Percentiles rank a stretch among this genome's conserved stretches.
These are phyloP conservation scores for Tillandsia fasciculata DNA, from an alignment of 176 grass and related monocot species.

Conservation along the genomic window DNA sequence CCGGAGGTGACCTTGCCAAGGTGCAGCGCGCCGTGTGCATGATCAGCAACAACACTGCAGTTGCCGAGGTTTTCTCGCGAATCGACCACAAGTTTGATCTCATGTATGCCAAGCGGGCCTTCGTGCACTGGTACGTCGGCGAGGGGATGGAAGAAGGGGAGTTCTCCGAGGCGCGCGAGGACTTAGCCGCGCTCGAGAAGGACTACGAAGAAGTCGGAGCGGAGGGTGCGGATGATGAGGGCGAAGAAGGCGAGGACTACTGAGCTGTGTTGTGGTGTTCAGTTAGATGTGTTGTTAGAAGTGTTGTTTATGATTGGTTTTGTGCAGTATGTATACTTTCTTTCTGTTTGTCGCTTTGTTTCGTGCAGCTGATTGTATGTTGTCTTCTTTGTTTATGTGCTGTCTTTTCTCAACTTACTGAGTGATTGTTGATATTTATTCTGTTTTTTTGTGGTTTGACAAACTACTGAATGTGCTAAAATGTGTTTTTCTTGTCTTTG, in stretches of 20 bases:
- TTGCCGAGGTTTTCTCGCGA: conserved; percentile 7
- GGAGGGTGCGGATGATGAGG: conserved; percentile 7
- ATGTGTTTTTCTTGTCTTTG: too few species aligned
- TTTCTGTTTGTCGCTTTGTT: too few species aligned
- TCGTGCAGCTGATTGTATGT: too few species aligned
- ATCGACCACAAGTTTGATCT: conserved; percentile 10
- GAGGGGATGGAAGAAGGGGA: conserved; percentile 13
- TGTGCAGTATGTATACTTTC: too few species aligned
- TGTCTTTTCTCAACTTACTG: too few species aligned
- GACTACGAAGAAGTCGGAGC: conserved; percentile 12
- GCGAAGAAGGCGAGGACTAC: not conserved
- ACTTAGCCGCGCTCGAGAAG: conserved; percentile 9
- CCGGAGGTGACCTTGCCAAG: conserved; percentile 6
- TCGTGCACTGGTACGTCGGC: conserved; percentile 10
- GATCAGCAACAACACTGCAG: conserved; percentile 12
- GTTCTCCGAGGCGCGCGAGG: conserved; percentile 5
- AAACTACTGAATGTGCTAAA: too few species aligned
- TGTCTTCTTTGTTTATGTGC: too few species aligned
- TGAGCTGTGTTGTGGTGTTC: not conserved
- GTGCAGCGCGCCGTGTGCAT: conserved; percentile 13
- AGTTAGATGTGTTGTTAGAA: not conserved
- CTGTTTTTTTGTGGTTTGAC: too few species aligned
- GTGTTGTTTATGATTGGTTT: not conserved
- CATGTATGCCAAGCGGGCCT: conserved; percentile 7
- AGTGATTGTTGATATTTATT: too few species aligned